These are phyloP conservation scores for Trichophyton verrucosum DNA, from an alignment of 2,329 filamentous ascomycete genomes.

Conservation along the genomic window DNA sequence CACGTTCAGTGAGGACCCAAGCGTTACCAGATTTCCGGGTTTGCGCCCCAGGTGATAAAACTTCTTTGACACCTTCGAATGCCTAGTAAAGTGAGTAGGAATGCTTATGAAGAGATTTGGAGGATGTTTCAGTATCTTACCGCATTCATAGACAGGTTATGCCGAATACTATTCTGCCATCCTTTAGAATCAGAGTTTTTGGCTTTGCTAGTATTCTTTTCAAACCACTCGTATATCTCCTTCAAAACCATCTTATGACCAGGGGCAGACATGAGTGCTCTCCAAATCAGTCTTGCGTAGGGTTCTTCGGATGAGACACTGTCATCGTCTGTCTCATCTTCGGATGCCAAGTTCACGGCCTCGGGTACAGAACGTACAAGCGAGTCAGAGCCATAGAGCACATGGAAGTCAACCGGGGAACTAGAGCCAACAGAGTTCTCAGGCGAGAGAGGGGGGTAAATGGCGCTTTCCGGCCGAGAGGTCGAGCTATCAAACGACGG, in stretches of 20 bases:
- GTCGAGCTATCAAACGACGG: background rate
- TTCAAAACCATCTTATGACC: conserved; percentile 63
- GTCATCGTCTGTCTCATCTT: conserved; percentile 13
- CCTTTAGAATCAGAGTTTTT: conserved; percentile 50
- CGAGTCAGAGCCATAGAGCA: background rate
- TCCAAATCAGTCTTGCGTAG: conserved; percentile 72
- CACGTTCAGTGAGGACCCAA: conserved; percentile 65
- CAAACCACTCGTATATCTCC: conserved; percentile 86
- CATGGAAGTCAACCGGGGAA: conserved; percentile 8
- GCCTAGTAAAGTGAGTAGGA: conserved; percentile 18
- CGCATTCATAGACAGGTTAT: conserved; percentile 91
- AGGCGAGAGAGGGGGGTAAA: conserved; percentile 9
- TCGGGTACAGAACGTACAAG: conserved; percentile 9
- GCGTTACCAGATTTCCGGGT: conserved; percentile 54
- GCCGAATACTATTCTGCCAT: conserved; percentile 92
- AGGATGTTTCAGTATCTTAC: conserved; percentile 43
- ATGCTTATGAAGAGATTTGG: conserved; percentile 9
- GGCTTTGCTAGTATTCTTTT: conserved; percentile 64
- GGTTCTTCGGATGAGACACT: conserved; percentile 40
- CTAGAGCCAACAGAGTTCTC: conserved; percentile 11
- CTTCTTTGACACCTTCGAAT: conserved; percentile 24
- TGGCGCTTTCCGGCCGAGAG: conserved; percentile 8
- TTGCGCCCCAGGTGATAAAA: conserved; percentile 33
- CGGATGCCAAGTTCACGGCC: background rate
- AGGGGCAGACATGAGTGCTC: conserved; percentile 56